These are phyloP conservation scores for Pseudomonodictys pantanalensis DNA, from an alignment of 495 filamentous ascomycete genomes.

Conservation along the genomic window DNA sequence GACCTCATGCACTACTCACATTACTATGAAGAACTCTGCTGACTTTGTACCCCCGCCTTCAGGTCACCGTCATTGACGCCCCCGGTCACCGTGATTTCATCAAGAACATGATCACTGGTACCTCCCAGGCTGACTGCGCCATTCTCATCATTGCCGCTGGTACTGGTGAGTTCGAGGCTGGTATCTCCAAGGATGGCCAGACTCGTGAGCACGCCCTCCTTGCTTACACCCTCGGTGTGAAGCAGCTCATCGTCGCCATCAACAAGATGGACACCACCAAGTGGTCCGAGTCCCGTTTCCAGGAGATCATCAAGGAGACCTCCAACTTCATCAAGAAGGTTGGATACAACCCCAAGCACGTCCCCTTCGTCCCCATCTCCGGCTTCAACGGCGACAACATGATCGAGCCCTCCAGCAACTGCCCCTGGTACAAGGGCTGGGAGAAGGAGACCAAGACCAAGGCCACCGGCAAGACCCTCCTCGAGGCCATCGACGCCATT, in stretches of 20 bases:
- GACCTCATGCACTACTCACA: too few relatives aligned
- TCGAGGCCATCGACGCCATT: slow-evolving; percentile 97
- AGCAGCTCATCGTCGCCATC: slow-evolving; percentile 99
- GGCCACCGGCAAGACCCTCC: slow-evolving; percentile 90
- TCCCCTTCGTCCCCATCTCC: slow-evolving; percentile 99
- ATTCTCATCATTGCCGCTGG: slow-evolving; percentile 99
- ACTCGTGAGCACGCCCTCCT: slow-evolving; percentile 99
- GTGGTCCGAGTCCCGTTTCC: slow-evolving; percentile 93
- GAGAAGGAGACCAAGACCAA: slow-evolving; percentile 98
- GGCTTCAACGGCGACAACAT: slow-evolving; percentile 99
- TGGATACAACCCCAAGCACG: slow-evolving; percentile 98
- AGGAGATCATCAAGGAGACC: slow-evolving; percentile 99
- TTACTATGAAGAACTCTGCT: too few relatives aligned
- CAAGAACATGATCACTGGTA: slow-evolving; percentile 99
- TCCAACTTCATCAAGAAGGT: slow-evolving; percentile 99
- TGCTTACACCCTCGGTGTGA: slow-evolving; percentile 99
- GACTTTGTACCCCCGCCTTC: too few relatives aligned
- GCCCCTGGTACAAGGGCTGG: slow-evolving; percentile 99
- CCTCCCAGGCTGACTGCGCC: slow-evolving; percentile 98
- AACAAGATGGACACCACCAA: slow-evolving; percentile 99
- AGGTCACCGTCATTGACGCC: slow-evolving; percentile 99
- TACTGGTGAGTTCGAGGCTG: slow-evolving; percentile 99
- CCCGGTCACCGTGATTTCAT: slow-evolving; percentile 99
- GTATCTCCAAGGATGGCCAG: slow-evolving; percentile 99
- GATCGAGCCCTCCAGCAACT: slow-evolving; percentile 87